Conservation (phyloP, 2,329 filamentous ascomycete genomes). For the Talaromyces rugulosus region DNA sequence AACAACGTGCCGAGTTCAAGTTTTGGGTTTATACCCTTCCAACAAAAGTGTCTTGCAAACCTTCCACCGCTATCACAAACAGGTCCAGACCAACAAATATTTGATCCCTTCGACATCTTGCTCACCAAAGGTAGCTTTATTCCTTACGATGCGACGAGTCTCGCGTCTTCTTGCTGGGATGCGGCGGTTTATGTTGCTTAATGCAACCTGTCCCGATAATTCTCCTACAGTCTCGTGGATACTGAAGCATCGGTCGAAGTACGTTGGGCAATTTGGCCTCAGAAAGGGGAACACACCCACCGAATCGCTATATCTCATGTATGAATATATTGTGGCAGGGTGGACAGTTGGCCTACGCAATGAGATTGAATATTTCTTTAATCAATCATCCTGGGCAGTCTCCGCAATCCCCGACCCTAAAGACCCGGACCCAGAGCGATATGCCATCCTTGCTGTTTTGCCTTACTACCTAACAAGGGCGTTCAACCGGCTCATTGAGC, state of each 20-base stretch:
- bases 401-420: neutral
- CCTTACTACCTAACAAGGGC: neutral
- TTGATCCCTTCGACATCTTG: too few relatives aligned
- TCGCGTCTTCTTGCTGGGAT: too few relatives aligned
- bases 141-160: too few relatives aligned
- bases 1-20: too few relatives aligned
- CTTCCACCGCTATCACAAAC: too few relatives aligned
- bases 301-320: conserved; percentile 1
- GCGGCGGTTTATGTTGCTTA: too few relatives aligned
- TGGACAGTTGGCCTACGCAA: neutral
- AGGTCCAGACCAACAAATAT: too few relatives aligned
- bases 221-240: neutral
- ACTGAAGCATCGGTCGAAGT: neutral
- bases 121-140: too few relatives aligned
- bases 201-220: too few relatives aligned
- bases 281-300: neutral
- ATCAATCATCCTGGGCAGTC: neutral
- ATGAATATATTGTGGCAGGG: neutral
- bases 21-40: too few relatives aligned
- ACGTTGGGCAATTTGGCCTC: neutral
- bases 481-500: conserved; percentile 1
- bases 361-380: neutral
- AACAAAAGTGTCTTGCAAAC: too few relatives aligned
- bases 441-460: neutral
- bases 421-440: neutral